Conservation (phyloP, 2,329 filamentous ascomycete genomes). For the Paecilomyces niveus region DNA sequence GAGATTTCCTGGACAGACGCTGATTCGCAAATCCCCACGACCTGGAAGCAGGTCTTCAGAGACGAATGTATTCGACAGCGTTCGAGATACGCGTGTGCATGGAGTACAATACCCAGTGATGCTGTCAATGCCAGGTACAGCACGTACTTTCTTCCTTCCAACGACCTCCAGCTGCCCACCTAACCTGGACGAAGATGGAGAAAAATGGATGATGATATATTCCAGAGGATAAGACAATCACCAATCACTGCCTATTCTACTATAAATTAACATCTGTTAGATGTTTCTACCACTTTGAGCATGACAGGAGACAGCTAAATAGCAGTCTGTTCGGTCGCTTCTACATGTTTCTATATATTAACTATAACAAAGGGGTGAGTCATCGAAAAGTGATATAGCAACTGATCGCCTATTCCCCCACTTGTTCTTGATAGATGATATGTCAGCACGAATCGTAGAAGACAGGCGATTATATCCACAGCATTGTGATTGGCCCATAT, state of each 20-base stretch:
- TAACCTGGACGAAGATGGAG: neutral
- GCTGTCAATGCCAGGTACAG: too few species aligned
- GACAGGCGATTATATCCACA: neutral
- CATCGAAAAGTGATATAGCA: neutral
- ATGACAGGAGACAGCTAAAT: neutral
- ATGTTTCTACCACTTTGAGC: neutral
- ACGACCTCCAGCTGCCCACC: neutral
- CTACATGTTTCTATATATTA: too few species aligned
- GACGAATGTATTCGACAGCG: too few species aligned
- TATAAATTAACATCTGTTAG: neutral
- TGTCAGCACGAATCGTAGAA: neutral
- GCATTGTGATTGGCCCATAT: neutral
- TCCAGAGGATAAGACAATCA: neutral
- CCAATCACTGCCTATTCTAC: neutral
- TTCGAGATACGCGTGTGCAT: too few species aligned
- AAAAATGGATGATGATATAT: too few species aligned
- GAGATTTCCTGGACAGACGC: too few species aligned
- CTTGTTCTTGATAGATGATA: too few species aligned
- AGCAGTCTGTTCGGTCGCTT: neutral
- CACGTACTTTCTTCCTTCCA: too few species aligned
- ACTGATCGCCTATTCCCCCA: neutral
- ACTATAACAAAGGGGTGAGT: too few species aligned
- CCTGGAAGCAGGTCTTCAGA: too few species aligned
- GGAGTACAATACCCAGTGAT: too few species aligned
- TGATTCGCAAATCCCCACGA: too few species aligned